These are phyloP conservation scores for Dionaea muscipula DNA, from an alignment of 179 eudicot genomes.

Conservation along the genomic window DNA sequence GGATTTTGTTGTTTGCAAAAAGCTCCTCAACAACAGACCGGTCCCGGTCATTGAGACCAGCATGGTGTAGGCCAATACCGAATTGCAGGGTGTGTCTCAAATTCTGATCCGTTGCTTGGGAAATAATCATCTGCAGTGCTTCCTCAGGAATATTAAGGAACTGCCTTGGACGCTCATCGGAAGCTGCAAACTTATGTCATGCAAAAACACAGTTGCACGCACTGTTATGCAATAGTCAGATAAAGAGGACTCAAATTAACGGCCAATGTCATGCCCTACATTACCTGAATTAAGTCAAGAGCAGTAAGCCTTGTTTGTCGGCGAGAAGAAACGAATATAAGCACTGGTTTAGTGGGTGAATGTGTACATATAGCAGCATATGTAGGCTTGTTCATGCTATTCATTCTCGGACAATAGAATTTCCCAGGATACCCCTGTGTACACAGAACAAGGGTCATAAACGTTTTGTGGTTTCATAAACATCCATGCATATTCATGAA, in stretches of 20 bases:
- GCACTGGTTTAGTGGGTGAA: conserved; percentile 96
- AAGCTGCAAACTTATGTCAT: conserved; percentile 67
- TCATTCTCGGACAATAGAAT: conserved; percentile 96
- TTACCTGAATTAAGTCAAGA: conserved; percentile 92
- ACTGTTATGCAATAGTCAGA: not conserved
- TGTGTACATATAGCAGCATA: conserved; percentile 95
- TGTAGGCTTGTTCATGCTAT: conserved; percentile 97
- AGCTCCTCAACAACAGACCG: conserved; percentile 91
- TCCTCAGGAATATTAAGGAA: conserved; percentile 72
- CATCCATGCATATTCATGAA: not conserved
- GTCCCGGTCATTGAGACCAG: conserved; percentile 89
- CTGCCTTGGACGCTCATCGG: conserved; percentile 85
- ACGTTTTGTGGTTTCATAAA: not conserved
- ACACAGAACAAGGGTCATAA: conserved; percentile 5
- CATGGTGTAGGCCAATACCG: conserved; percentile 96
- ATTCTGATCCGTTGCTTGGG: conserved; percentile 85
- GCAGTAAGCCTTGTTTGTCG: conserved; percentile 99
- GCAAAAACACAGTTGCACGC: not conserved
- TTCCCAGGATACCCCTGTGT: conserved; percentile 95
- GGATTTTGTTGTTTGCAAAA: conserved; percentile 92
- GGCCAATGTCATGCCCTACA: not conserved
- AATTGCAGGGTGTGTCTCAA: conserved; percentile 91
- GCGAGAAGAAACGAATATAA: conserved; percentile 92
- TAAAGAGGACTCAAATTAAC: not conserved
- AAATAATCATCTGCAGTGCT: conserved; percentile 74